Conservation (phyloP, 139 green algal species). For the Astrephomene gubernaculifera region DNA sequence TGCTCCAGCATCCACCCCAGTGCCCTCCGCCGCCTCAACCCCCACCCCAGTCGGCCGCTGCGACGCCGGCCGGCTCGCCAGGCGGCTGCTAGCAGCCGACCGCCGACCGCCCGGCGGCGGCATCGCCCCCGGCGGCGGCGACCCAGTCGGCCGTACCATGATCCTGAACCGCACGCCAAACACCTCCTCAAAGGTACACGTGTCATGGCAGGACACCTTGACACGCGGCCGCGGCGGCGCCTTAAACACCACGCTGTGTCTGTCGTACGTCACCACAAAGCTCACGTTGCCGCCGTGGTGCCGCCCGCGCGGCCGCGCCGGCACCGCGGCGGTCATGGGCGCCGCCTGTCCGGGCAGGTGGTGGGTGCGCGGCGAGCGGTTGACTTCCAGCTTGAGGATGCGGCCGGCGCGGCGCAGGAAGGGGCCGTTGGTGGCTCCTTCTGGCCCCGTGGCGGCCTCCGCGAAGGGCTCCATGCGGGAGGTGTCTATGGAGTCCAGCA, state of each 20-base stretch:
- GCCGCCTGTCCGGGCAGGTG: slow-evolving; percentile 48
- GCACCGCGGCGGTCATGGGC: no score
- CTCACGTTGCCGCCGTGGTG: slow-evolving; percentile 22
- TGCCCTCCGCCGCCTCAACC: no score
- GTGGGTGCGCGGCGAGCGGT: slow-evolving; percentile 26
- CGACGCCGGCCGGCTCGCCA: not conserved
- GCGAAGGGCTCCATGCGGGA: slow-evolving; percentile 25
- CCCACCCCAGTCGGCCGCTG: not conserved
- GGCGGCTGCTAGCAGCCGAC: not conserved
- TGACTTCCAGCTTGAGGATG: slow-evolving; percentile 37
- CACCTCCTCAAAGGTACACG: slow-evolving; percentile 60
- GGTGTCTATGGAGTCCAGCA: slow-evolving; percentile 31
- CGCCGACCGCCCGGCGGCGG: not conserved
- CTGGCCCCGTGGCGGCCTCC: slow-evolving; percentile 21
- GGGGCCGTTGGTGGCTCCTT: slow-evolving; percentile 24
- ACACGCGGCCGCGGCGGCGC: slow-evolving; percentile 42
- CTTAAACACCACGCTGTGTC: slow-evolving; percentile 49
- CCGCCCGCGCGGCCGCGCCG: no score
- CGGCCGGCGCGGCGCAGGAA: slow-evolving; percentile 41
- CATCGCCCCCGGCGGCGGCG: not conserved
- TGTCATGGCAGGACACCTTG: slow-evolving; percentile 44
- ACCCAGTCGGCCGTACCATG: slow-evolving; percentile 23
- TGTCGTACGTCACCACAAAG: slow-evolving; percentile 38
- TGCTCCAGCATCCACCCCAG: no score
- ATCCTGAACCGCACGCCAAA: slow-evolving; percentile 52